Evolutionary conservation across 176 grass and related monocot genomes (phyloP).

Genomic region (Oryza nivara): DNA sequence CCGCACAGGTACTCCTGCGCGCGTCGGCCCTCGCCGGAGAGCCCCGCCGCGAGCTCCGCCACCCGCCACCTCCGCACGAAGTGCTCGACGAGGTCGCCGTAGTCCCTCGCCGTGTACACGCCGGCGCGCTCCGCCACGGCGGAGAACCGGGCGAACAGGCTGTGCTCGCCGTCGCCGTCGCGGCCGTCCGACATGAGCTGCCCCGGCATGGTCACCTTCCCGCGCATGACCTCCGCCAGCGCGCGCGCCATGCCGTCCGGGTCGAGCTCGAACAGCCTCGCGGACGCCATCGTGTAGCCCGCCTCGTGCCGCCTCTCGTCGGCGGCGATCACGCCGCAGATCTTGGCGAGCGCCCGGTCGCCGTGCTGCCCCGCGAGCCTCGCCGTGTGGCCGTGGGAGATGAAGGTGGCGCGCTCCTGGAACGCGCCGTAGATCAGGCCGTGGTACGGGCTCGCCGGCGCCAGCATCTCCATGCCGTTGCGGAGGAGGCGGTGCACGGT

Average conservation of each 20-base stretch:
- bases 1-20: slow-evolving; percentile 48
- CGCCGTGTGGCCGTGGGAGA: slow-evolving; percentile 43
- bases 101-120: slow-evolving; percentile 47
- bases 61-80: slow-evolving; percentile 45
- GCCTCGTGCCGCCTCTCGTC: slow-evolving; percentile 52
- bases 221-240: slow-evolving; percentile 37
- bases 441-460: slow-evolving; percentile 31
- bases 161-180: not conserved
- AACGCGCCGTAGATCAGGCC: slow-evolving; percentile 40
- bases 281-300: slow-evolving; percentile 27
- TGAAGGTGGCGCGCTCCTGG: slow-evolving; percentile 42
- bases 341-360: slow-evolving; percentile 33
- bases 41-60: slow-evolving; percentile 15
- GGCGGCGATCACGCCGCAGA: slow-evolving; percentile 48
- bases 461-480: slow-evolving; percentile 40
- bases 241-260: slow-evolving; percentile 47
- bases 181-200: slow-evolving; percentile 43
- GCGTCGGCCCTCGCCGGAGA: slow-evolving; percentile 38
- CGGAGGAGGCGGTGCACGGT: slow-evolving; percentile 44
- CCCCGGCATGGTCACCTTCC: slow-evolving; percentile 44
- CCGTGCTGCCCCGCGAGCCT: slow-evolving; percentile 27
- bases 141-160: slow-evolving; percentile 41
- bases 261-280: slow-evolving; percentile 34
- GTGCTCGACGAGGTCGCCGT: slow-evolving; percentile 47
- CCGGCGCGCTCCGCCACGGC: slow-evolving; percentile 25